A percentile compares a stretch with the other conserved stretches of the same genome.
phyloP scores from a whole-genome alignment of 805 yeast genomes.

The Candida tallmaniae region DNA sequence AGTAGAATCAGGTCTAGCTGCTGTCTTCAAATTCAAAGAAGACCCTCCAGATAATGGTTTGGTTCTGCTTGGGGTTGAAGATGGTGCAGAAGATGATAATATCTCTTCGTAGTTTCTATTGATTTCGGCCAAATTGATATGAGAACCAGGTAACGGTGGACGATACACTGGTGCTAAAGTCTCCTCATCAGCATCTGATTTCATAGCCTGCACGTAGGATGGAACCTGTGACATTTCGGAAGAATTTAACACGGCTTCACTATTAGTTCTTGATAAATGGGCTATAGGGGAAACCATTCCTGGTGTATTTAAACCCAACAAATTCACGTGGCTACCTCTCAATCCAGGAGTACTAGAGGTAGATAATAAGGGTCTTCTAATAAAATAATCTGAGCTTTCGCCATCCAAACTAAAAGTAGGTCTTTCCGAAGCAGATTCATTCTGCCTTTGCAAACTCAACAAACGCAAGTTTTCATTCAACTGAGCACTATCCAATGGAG shows the following conservation, averaged over 20 bases:
- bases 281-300: slow-evolving; percentile 49
- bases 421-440: slow-evolving; percentile 30
- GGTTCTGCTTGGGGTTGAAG: slow-evolving; percentile 4
- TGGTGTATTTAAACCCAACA: slow-evolving; percentile 23
- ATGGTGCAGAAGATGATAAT: slow-evolving; percentile 1
- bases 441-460: slow-evolving; percentile 46
- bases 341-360: slow-evolving; percentile 4
- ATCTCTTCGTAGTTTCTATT: slow-evolving; percentile 25
- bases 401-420: slow-evolving; percentile 35
- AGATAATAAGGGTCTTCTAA: slow-evolving; percentile 12
- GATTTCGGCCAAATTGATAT: slow-evolving; percentile 27
- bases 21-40: slow-evolving; percentile 9
- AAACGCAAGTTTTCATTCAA: slow-evolving; percentile 50
- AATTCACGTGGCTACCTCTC: not conserved
- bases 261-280: slow-evolving; percentile 57
- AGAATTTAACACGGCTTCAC: slow-evolving; percentile 28
- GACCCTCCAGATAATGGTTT: slow-evolving; percentile 18
- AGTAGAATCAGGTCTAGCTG: slow-evolving; percentile 19
- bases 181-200: slow-evolving; percentile 37
- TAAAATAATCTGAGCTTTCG: slow-evolving; percentile 32
- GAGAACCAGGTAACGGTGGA: slow-evolving; percentile 44
- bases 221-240: slow-evolving; percentile 64
- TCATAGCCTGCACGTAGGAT: slow-evolving; percentile 75
- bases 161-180: slow-evolving; percentile 71
- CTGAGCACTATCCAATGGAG: slow-evolving; percentile 34